These are phyloP conservation scores for Mycena chlorophos DNA, from an alignment of 768 basidiomycete species.

Conservation along the genomic window DNA sequence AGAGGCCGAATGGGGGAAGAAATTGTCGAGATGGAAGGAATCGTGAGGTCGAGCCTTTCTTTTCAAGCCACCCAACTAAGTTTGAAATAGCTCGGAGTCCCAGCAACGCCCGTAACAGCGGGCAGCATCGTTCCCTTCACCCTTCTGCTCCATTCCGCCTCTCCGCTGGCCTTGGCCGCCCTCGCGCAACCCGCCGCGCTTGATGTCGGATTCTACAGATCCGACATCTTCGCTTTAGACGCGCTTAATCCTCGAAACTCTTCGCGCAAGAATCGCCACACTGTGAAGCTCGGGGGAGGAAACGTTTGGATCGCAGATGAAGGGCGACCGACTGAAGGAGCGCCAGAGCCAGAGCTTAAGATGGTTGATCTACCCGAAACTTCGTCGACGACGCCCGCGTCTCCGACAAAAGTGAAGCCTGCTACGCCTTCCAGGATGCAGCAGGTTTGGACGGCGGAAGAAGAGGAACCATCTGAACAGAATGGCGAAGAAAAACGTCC, in stretches of 20 bases:
- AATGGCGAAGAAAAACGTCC: not conserved
- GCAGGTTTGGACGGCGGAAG: not conserved
- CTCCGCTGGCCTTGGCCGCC: slow-evolving; percentile 14
- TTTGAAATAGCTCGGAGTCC: slow-evolving; percentile 13
- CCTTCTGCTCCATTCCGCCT: slow-evolving; percentile 12
- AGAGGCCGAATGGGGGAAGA: slow-evolving; percentile 16
- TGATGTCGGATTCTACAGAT: slow-evolving; percentile 12
- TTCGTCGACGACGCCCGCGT: not conserved
- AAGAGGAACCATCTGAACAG: not conserved
- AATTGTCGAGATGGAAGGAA: slow-evolving; percentile 16
- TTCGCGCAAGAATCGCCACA: slow-evolving; percentile 5
- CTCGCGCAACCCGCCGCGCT: slow-evolving; percentile 19
- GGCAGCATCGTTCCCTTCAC: slow-evolving; percentile 16
- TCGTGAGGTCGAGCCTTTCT: not conserved
- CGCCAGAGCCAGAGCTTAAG: not conserved
- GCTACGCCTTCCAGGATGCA: slow-evolving; percentile 10
- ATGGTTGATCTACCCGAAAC: slow-evolving; percentile 10
- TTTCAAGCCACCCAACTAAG: not conserved
- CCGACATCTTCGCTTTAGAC: slow-evolving; percentile 13
- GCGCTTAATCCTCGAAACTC: slow-evolving; percentile 8
- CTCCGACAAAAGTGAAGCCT: slow-evolving; percentile 1
- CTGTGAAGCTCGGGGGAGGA: slow-evolving; percentile 6
- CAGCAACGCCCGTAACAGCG: slow-evolving; percentile 15
- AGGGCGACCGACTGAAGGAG: slow-evolving; percentile 12
- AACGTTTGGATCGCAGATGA: slow-evolving; percentile 14